A percentile compares a stretch with the other conserved stretches of the same genome.
These are phyloP conservation scores for Tuber calosporum DNA, from an alignment of 495 filamentous ascomycete species.

Conservation along the genomic window DNA sequence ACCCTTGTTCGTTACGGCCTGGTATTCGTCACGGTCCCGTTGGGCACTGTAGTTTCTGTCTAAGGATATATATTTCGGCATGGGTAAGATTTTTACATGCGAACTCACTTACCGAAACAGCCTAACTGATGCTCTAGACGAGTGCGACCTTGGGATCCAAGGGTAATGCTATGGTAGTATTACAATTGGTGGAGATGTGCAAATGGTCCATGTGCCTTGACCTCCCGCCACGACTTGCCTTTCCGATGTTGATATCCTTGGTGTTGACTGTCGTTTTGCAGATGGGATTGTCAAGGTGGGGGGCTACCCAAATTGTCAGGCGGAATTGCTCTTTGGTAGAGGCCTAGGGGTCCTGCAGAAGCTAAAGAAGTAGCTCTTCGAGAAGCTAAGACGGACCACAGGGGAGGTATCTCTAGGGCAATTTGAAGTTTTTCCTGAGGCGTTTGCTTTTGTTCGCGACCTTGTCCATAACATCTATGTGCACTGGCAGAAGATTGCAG, in stretches of 20 bases:
- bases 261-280: neutral
- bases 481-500: neutral
- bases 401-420: neutral
- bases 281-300: neutral
- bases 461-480: neutral
- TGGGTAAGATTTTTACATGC: neutral
- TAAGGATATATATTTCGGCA: conserved; percentile 2
- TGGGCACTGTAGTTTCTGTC: no score
- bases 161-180: neutral
- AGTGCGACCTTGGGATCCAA: neutral
- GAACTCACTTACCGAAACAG: neutral
- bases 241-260: conserved; percentile 6
- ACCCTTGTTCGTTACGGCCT: no score
- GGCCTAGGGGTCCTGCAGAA: neutral
- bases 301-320: neutral
- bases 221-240: neutral
- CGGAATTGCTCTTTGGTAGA: neutral
- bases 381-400: neutral
- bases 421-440: neutral
- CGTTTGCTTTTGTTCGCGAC: neutral
- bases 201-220: neutral
- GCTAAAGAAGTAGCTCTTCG: neutral
- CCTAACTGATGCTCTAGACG: neutral
- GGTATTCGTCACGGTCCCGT: no score
- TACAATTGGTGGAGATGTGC: conserved; percentile 6